Conservation (phyloP, 129 eudicot species). For the Heracleum sosnowskyi region DNA sequence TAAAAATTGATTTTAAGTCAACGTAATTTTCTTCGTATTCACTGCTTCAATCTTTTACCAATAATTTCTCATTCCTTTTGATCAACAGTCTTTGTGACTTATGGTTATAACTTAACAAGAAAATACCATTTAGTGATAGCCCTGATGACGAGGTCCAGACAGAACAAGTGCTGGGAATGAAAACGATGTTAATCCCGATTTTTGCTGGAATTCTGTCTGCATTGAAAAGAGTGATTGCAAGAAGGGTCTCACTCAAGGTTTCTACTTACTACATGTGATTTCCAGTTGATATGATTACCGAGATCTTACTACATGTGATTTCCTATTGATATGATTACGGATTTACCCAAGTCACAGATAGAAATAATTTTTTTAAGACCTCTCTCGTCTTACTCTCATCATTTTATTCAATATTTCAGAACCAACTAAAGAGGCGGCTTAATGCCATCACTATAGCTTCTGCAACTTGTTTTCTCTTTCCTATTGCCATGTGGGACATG, state of each 20-base stretch:
- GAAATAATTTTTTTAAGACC: neutral
- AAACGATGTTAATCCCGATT: slow-evolving; percentile 68
- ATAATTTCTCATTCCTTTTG: neutral
- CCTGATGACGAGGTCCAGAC: slow-evolving; percentile 36
- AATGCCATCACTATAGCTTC: slow-evolving; percentile 88
- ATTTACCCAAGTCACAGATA: neutral
- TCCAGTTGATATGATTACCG: too few species aligned
- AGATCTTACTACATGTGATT: neutral
- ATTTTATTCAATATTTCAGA: slow-evolving; percentile 36
- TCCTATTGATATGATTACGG: neutral
- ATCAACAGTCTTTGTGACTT: neutral
- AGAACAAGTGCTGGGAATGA: slow-evolving; percentile 48
- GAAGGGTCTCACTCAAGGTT: slow-evolving; percentile 94
- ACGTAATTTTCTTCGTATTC: neutral
- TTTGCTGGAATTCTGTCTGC: slow-evolving; percentile 94
- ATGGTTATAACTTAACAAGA: slow-evolving; percentile 46
- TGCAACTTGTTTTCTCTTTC: slow-evolving; percentile 93
- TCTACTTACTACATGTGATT: neutral
- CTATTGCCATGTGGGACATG: slow-evolving; percentile 98
- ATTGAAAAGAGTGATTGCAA: slow-evolving; percentile 73
- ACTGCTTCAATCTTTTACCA: neutral
- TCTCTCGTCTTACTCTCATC: neutral
- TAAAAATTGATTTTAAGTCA: neutral
- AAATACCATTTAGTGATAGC: slow-evolving; percentile 51
- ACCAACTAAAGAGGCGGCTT: slow-evolving; percentile 81